These are phyloP conservation scores for Akanthomyces muscarius DNA, from an alignment of 2,329 filamentous ascomycete species.

Conservation along the genomic window DNA sequence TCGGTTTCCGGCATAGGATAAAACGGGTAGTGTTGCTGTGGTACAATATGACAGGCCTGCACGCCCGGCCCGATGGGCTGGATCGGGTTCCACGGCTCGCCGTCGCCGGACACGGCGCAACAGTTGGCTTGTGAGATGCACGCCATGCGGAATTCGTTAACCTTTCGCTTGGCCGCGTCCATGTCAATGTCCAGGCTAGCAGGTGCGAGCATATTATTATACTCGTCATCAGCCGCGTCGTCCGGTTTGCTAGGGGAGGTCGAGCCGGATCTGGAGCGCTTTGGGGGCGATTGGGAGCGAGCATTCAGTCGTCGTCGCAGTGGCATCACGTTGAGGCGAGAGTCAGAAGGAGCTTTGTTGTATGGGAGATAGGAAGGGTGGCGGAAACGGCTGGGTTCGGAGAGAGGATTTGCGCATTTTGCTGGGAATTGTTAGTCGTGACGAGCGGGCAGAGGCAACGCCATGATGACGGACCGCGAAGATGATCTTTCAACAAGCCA, in stretches of 20 bases:
- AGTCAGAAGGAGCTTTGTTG: background rate
- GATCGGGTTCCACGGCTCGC: background rate
- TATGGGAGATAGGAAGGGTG: background rate
- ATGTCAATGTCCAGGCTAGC: too few relatives aligned
- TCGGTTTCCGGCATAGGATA: background rate
- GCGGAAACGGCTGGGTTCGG: background rate
- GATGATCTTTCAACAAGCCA: background rate
- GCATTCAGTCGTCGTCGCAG: background rate
- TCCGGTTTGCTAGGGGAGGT: too few relatives aligned
- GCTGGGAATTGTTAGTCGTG: background rate
- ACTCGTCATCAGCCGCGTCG: too few relatives aligned
- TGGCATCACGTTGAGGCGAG: background rate
- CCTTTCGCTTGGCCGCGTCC: too few relatives aligned
- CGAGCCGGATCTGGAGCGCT: too few relatives aligned
- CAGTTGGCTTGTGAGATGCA: too few relatives aligned
- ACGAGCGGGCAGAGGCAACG: too few relatives aligned
- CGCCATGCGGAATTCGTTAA: too few relatives aligned
- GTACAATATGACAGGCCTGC: background rate
- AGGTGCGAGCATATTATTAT: too few relatives aligned
- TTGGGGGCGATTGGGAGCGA: too few relatives aligned
- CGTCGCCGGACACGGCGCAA: background rate
- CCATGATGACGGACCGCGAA: too few relatives aligned
- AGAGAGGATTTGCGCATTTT: background rate
- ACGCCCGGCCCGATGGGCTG: background rate
- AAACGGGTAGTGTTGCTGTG: background rate